Percentiles rank a stretch among this genome's conserved stretches.
phyloP scores from a whole-genome alignment of 345 rosid species.

The Rubroshorea leprosula region DNA sequence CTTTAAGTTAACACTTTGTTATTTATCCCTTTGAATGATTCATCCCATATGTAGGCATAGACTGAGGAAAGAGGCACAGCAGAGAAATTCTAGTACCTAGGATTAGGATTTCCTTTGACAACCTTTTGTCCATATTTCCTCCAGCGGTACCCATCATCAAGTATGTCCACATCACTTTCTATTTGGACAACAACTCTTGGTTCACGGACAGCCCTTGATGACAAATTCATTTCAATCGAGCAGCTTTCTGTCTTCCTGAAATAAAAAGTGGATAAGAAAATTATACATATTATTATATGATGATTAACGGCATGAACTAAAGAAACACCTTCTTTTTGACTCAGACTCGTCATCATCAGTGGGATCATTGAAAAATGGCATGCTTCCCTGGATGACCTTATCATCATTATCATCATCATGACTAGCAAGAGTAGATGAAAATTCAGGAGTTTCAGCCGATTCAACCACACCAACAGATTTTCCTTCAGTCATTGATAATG shows the following conservation, averaged over 20 bases:
- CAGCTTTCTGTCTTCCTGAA: constrained; percentile 50
- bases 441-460: constrained; percentile 44
- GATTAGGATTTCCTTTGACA: constrained; percentile 73
- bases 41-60: not conserved
- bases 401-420: constrained; percentile 53
- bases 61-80: not conserved
- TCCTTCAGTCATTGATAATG: constrained; percentile 26
- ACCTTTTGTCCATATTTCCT: constrained; percentile 73
- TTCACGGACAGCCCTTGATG: constrained; percentile 51
- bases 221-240: constrained; percentile 35
- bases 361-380: constrained; percentile 29
- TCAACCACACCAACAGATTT: constrained; percentile 32
- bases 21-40: not conserved
- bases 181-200: constrained; percentile 65
- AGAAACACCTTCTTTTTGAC: constrained; percentile 49
- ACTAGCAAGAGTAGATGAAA: constrained; percentile 44
- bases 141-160: constrained; percentile 78
- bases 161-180: constrained; percentile 63
- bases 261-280: constrained; percentile 6
- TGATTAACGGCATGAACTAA: constrained; percentile 4
- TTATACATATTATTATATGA: not conserved
- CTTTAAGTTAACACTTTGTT: not conserved
- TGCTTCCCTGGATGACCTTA: constrained; percentile 37
- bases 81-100: constrained; percentile 37
- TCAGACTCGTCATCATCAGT: constrained; percentile 46